Percentiles rank a stretch among this genome's conserved stretches.
Conservation (phyloP, 208 protist species). For the Trypanosoma lewisi region DNA sequence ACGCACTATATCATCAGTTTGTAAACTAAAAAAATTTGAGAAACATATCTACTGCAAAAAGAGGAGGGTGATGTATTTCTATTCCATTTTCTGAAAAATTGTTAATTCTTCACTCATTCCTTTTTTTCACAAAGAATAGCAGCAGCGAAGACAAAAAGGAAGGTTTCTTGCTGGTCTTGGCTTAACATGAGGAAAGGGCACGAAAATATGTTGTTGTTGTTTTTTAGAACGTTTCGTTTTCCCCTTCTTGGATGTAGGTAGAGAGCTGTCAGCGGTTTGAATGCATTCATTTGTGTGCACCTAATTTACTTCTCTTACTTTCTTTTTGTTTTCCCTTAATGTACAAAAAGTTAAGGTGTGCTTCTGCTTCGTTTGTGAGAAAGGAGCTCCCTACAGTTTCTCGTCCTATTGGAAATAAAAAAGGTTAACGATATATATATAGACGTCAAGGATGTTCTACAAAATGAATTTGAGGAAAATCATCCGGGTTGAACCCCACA, state of each 20-base stretch:
- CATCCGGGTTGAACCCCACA: constrained; percentile 58
- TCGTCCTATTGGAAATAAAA: neutral
- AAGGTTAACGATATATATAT: constrained; percentile 17
- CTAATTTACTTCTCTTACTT: constrained; percentile 21
- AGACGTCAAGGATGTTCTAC: constrained; percentile 69
- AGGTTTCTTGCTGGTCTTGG: too few relatives aligned
- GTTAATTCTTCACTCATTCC: neutral
- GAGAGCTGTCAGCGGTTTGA: too few relatives aligned
- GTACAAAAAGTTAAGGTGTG: neutral
- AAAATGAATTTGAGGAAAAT: constrained; percentile 72
- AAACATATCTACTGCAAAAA: too few relatives aligned
- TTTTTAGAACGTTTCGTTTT: neutral
- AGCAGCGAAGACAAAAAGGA: too few relatives aligned
- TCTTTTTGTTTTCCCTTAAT: constrained; percentile 8
- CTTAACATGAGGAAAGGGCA: too few relatives aligned
- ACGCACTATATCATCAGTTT: too few relatives aligned
- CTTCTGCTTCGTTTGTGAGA: neutral
- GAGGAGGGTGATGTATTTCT: neutral
- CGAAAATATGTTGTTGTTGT: too few relatives aligned
- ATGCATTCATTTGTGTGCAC: too few relatives aligned
- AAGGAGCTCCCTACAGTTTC: neutral
- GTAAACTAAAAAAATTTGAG: too few relatives aligned
- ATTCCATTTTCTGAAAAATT: neutral
- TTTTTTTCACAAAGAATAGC: constrained; percentile 5
- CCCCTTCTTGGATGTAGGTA: neutral